Evolutionary conservation across 495 filamentous ascomycete genomes (phyloP), one percentile per base, ranked within the genome.

Genomic region (Elasticomyces elasticus): DNA sequence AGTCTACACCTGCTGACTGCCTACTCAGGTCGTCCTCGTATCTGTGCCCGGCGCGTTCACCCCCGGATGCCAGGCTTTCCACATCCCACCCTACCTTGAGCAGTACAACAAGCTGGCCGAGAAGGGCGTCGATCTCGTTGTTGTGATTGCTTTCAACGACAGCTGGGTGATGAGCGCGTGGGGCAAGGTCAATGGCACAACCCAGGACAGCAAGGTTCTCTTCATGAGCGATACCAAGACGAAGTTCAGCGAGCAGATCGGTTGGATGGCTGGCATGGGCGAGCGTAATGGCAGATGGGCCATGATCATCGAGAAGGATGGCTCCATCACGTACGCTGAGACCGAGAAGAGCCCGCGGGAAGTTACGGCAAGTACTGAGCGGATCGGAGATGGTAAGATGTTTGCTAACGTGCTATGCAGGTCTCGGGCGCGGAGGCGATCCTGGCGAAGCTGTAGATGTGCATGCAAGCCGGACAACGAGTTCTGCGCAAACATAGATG

Each of bases 1-100:
- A 22, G 3, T 22, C 19, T 27, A 13, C 15, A 10, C 19, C 19
- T 22, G 5, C 42, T 45, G 40, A 43, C 6, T 9, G 7, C 9
- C 22, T 9, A 5, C 25, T 27, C 27, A 49, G 45, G 85, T 91
- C 54, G 83, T 95, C 61, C 76, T 97, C 63, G 85, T 96, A 72
- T 79, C 87, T 61, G 85, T 95, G 51, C 90, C 90, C 54, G 90
- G 81, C 80, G 91, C 91, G 50, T 97, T 97, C 82, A 97, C 91
- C 37, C 91, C 91, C 35, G 85, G 86, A 62, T 97, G 91, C 79
- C 86, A 87, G 54, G 85, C 81, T 63, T 76, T 77, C 64, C 90
- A 97, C 75, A 76, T 97, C 60, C 85, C 88, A 38, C 85, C 86
- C 55, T 95, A 90, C 79, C 79, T 92, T 58, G 70, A 77, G 71